These are phyloP conservation scores for Pseudopediastrum boryanum DNA, from an alignment of 139 green algal genomes.

Conservation along the genomic window DNA sequence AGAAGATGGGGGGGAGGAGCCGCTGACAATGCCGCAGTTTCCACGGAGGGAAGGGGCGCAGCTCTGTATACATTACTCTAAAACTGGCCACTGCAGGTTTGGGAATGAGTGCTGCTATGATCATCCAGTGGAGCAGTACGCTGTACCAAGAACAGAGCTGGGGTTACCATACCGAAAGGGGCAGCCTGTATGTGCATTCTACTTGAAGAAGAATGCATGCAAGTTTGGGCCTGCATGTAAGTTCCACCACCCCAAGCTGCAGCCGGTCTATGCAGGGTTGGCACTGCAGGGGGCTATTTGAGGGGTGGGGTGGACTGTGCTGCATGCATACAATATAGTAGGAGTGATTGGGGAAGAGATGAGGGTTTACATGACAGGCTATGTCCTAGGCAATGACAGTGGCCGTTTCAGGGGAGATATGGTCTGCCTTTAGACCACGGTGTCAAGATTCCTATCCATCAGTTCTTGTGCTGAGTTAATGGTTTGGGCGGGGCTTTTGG, in stretches of 20 bases:
- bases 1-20: conserved; percentile 33
- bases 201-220: conserved; percentile 82
- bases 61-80: conserved; percentile 89
- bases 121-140: conserved; percentile 77
- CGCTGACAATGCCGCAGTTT: conserved; percentile 47
- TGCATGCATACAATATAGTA: too few species aligned
- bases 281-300: too few species aligned
- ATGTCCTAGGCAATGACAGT: too few species aligned
- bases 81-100: conserved; percentile 91
- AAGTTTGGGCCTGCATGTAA: conserved; percentile 92
- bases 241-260: conserved; percentile 88
- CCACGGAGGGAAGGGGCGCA: conserved; percentile 68
- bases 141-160: conserved; percentile 63
- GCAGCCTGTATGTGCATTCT: conserved; percentile 84
- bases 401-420: too few species aligned
- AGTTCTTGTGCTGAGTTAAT: too few species aligned
- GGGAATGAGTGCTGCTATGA: conserved; percentile 86
- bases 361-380: too few species aligned
- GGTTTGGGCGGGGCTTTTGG: too few species aligned
- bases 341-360: too few species aligned
- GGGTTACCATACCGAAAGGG: conserved; percentile 74
- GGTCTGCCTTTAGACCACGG: too few species aligned
- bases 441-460: too few species aligned
- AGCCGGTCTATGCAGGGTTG: conserved; percentile 58
- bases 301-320: too few species aligned